A percentile compares a stretch with the other conserved stretches of the same genome.
Evolutionary conservation across 805 yeast species (phyloP).

Genomic region (Vanderwaltozyma verrucispora): DNA sequence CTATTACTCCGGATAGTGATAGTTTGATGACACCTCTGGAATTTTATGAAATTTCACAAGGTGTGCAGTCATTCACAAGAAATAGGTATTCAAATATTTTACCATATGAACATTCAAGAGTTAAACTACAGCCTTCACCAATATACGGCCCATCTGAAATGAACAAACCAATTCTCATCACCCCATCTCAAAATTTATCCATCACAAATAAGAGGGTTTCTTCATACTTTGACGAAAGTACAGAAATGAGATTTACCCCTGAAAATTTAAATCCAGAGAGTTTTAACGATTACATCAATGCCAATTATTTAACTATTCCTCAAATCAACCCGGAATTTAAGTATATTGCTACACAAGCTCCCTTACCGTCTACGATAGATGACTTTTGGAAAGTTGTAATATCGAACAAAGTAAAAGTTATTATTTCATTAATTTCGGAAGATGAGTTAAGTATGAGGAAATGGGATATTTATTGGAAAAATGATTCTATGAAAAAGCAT

Average conservation of each 20-base stretch:
- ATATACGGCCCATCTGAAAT: conserved; percentile 1
- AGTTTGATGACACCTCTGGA: conserved; percentile 22
- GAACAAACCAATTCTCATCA: neutral
- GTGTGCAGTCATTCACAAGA: conserved; percentile 67
- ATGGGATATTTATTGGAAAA: conserved; percentile 76
- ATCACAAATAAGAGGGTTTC: neutral
- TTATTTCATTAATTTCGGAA: conserved; percentile 68
- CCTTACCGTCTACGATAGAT: conserved; percentile 60
- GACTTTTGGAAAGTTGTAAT: conserved; percentile 86
- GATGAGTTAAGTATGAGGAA: conserved; percentile 65
- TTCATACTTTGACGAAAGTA: conserved; percentile 1
- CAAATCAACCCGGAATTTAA: conserved; percentile 31
- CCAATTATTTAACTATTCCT: conserved; percentile 51
- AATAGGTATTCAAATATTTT: conserved; percentile 81
- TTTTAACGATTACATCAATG: conserved; percentile 65
- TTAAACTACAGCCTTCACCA: conserved; percentile 34
- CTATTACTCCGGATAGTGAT: conserved; percentile 9
- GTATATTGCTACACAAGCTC: conserved; percentile 89
- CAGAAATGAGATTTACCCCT: neutral
- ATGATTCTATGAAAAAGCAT: conserved; percentile 20
- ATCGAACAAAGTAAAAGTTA: conserved; percentile 52
- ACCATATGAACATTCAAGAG: conserved; percentile 79
- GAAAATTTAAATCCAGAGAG: neutral
- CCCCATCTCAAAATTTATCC: neutral
- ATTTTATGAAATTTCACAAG: conserved; percentile 43